Evolutionary conservation across 441 rosid species (phyloP), one percentile per base, ranked within the genome.

Genomic region (Bruguiera hainesii): DNA sequence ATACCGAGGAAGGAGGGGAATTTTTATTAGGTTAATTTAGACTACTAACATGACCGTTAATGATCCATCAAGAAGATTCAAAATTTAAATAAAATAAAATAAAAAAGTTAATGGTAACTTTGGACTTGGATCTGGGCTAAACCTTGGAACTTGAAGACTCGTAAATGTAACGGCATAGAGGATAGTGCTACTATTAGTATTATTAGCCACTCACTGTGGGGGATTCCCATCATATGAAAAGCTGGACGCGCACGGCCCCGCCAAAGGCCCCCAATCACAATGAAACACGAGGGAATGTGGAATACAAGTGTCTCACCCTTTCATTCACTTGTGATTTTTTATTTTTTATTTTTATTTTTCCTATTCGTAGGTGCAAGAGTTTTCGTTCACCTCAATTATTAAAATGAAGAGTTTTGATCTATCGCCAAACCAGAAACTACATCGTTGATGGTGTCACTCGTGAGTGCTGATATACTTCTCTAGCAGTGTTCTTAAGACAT

Each of bases 291-390:
- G 65, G 71, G 69, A 65, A 68, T 64, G 67, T 30, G 81, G 42
- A 75, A 37, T 79, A 61, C 72, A 72, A 70, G 76, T 64, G 60
- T 69, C 63, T 26, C 72, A 20, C 25, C 53, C 21, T 28, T 21
- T 29, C 52, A 29, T 5, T 49, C 19, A n/a, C 11, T 64, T 33
- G 37, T 1, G 37, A 33, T 2, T 33, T 7, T 33, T 33, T 33
- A 7, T 7, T 33, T 33, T 33, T 33, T 1, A 26, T 1, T 26
- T 26, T 26, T 26, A 0, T 26, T 26, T 7, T 7, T 1, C 8
- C 9, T 33, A 33, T 33, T 6, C 10, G 0, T 33, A 33, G 37
- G 9, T 33, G 9, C 9, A 7, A 7, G 37, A 33, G 37, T 33
- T 33, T 20, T 20, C 20, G 20, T 20, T 10, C 7, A 7, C 37